phyloP scores from a whole-genome alignment of 169 alveolate species.

The Sarcocystis neurona region DNA sequence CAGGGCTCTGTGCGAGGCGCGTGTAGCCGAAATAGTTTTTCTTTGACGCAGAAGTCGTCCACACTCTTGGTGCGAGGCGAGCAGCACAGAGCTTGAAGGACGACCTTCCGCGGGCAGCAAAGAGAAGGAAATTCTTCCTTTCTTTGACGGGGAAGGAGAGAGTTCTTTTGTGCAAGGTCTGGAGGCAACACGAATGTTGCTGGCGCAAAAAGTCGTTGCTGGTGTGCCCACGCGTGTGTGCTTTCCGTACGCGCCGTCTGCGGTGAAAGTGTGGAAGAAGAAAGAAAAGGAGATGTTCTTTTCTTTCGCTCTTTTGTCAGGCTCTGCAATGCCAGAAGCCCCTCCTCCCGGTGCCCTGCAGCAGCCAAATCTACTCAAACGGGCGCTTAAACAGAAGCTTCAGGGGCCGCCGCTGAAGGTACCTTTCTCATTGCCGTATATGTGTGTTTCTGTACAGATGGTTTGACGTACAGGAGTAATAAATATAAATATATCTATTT shows the following conservation, averaged over 20 bases:
- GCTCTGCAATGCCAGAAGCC: constrained; percentile 57
- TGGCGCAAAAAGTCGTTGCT: too few species aligned
- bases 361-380: constrained; percentile 30
- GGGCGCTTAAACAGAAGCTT: constrained; percentile 14
- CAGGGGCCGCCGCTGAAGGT: constrained; percentile 44
- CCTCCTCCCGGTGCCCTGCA: constrained; percentile 9
- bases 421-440: background rate
- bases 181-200: too few species aligned
- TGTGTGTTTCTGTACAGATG: too few species aligned
- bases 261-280: background rate
- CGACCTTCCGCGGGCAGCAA: too few species aligned
- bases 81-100: too few species aligned
- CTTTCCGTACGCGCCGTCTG: background rate
- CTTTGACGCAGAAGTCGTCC: too few species aligned
- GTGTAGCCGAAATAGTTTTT: too few species aligned
- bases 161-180: background rate
- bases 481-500: too few species aligned
- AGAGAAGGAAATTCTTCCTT: background rate
- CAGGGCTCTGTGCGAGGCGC: too few species aligned
- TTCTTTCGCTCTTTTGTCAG: background rate
- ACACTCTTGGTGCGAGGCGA: too few species aligned
- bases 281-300: background rate
- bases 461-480: too few species aligned
- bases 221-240: background rate
- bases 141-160: background rate